Evolutionary conservation across 352 stramenopile species (phyloP), one percentile per base, ranked within the genome.

Genomic region (Pythium volutum): DNA sequence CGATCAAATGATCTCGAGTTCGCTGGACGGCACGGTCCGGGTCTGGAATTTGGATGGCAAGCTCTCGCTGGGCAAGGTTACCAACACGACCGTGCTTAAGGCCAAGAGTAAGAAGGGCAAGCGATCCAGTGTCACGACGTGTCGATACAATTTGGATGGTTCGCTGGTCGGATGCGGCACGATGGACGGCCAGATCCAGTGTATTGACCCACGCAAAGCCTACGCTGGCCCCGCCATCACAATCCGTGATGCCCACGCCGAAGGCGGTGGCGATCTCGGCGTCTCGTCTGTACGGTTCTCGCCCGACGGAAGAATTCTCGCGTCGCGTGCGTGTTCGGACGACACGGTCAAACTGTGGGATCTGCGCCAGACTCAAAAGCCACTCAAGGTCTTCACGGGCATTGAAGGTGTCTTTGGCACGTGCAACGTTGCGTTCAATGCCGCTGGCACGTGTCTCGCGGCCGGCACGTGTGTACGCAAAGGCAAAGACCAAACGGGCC

Each of bases 291-390:
- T 95, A 15, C 76, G 78, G 4, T 93, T 95, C 68, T 89, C 86
- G 3, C 73, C 83, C 20, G 82, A 92, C 43, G 71, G 74, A 16
- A 78, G 74, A 33, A 70, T 75, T 6, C 58, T 93, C 22, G 86
- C 79, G 2, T 89, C 86, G 2, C 81, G 86, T 5, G 87, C 84
- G 1, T 91, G 81, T 46, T 67, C 77, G 6, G 86, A 95, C 33
- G 82, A 93, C 54, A 91, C 66, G 3, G 65, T 95, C 42, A 95
- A 93, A 56, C 67, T 95, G 4, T 95, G 84, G 86, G 84, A 95
- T 66, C 41, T 93, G 31, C 81, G 84, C 45, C 87, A 91, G 25
- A 50, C 76, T 0, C 72, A 70, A 14, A 63, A 81, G 25, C 77
- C 79, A 18, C 8, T 93, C 33, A 95, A 93, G 55, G 72, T 70